Evolutionary conservation across 108 stramenopile species (phyloP), one percentile per base, ranked within the genome.

Genomic region (Skeletonema marinoi): DNA sequence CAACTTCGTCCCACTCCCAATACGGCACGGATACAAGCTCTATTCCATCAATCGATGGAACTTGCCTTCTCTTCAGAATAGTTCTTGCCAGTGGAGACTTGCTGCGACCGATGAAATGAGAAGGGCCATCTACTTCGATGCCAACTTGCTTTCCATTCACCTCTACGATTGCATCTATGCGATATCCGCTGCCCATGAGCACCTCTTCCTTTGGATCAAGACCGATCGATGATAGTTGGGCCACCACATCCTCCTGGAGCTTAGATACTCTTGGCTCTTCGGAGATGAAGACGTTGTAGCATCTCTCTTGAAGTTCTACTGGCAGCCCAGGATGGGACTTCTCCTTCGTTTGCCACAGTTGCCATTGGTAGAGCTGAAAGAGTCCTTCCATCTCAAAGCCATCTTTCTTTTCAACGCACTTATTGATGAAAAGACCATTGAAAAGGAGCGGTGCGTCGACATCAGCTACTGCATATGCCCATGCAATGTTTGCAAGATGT

Each of bases 281-380:
- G 0, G 41, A 44, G 11, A 11, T 44, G 14, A 75, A 73, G 21
- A 42, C 69, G 16, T 80, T 33, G 32, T 65, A 46, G 51, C 81
- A 76, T 48, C 76, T 60, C 31, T 82, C 32, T 42, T 51, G 63
- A 39, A 80, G 21, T 35, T 58, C n/a, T 42, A 4, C 32, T 25
- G 63, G 69, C 33, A 75, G 21, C 13, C 35, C 19, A 64, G 33
- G 3, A 25, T 14, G 17, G 2, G 60, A 51, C 21, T 65, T 75
- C 56, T 66, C 21, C 17, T 63, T 42, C 30, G 61, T n/a, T n/a
- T n/a, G n/a, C n/a, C n/a, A n/a, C n/a, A n/a, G n/a, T n/a, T n/a
- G n/a, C n/a, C n/a, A n/a, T 68, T 81, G 79, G 64, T 81, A 75
- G 33, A 85, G 75, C 65, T 81, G 84, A n/a, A n/a, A n/a, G n/a